phyloP scores from a whole-genome alignment of 345 rosid species.

The Limnanthes douglasii region DNA sequence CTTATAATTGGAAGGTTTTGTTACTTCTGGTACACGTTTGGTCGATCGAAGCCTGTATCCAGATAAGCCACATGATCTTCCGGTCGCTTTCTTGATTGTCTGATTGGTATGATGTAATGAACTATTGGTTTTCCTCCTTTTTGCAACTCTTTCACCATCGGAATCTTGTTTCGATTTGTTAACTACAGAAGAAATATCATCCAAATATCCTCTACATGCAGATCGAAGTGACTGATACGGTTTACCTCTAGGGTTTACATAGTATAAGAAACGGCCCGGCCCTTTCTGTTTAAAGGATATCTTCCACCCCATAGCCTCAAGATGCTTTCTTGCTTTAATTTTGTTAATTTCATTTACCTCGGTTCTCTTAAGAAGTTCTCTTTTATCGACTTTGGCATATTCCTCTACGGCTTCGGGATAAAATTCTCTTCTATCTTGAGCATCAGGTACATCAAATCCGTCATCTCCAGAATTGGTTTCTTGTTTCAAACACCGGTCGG shows the following conservation, averaged over 20 bases:
- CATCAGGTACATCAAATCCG: no score
- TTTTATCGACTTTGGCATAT: not conserved
- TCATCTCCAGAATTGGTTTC: no score
- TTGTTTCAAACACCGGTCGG: no score
- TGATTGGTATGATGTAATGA: no score
- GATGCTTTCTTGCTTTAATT: conserved; percentile 12
- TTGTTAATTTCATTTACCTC: no score
- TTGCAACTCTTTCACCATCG: no score
- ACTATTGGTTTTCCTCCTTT: no score
- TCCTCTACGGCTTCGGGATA: no score
- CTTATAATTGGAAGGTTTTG: conserved; percentile 16
- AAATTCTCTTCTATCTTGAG: no score
- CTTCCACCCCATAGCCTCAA: conserved; percentile 5
- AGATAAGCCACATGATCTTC: no score
- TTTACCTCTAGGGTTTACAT: conserved; percentile 5
- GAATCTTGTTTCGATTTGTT: not conserved
- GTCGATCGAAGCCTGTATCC: conserved; percentile 31
- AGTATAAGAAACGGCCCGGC: not conserved
- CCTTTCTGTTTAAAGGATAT: not conserved
- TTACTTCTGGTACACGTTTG: conserved; percentile 31
- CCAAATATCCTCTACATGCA: conserved; percentile 8
- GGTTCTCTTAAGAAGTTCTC: no score
- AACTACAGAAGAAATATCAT: not conserved
- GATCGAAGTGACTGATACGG: conserved; percentile 3
- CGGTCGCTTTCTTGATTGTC: conserved; percentile 6